Evolutionary conservation across 495 filamentous ascomycete genomes (phyloP), one percentile per base, ranked within the genome.

Genomic region (Niebla homalea): DNA sequence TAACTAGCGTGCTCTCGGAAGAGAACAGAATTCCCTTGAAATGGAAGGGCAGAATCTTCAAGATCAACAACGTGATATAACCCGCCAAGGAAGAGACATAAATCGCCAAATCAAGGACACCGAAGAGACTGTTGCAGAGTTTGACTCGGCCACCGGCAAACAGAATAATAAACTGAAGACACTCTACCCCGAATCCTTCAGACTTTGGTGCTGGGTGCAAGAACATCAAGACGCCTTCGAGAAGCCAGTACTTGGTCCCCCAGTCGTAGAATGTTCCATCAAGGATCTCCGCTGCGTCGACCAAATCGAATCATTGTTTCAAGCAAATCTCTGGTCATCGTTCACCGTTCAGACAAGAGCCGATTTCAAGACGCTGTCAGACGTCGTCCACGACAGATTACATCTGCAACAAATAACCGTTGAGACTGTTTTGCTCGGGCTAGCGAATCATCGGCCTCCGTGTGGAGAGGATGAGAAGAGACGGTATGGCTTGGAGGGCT

Each of bases 181-280:
- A 6, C 1, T 70, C 2, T 81, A 83, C 4, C 38, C 26, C 0
- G 86, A 97, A 49, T 78, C 83, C 2, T 67, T 70, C 11, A 71
- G 61, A 57, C 83, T 80, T 20, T 95, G 89, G 78, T 73, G 79
- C 42, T 97, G 89, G 86, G 66, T 96, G 49, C 72, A 81, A 53
- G 60, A 79, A 2, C 79, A 97, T 62, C 77, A 73, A 38, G 62
- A 76, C 55, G 61, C 73, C 22, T 96, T 97, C 50, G 77, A 89
- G 61, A 78, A 83, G 48, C 74, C 84, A 54, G 82, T 97, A 20
- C 89, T 87, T 63, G 89, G 87, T 0, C 92, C 92, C 16, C 80
- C 92, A 0, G 73, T 90, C 50, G 67, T 99, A 14, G 79, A 73
- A 20, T 95, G 90, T 63, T 84, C 84, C 0, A 64, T 96, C 35